Conservation (phyloP, 176 grass and related monocot species). For the Aegilops sharonensis region DNA sequence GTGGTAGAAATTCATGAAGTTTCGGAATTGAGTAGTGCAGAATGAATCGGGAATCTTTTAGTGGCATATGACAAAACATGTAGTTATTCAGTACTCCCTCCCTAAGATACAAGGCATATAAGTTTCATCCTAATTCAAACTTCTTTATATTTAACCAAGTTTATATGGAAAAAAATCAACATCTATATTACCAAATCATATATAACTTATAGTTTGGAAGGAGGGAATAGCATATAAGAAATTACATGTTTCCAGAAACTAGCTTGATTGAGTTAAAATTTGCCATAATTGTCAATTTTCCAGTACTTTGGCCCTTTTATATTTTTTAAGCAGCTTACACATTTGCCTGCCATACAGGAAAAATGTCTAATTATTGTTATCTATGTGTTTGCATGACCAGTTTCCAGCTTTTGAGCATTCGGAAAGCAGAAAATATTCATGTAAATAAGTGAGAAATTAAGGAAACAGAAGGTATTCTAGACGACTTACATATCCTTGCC, state of each 20-base stretch:
- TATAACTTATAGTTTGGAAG: neutral
- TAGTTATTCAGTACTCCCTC: neutral
- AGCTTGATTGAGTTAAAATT: neutral
- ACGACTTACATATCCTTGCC: slow-evolving; percentile 74
- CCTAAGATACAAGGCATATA: neutral
- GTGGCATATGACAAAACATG: neutral
- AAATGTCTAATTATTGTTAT: neutral
- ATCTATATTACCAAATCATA: neutral
- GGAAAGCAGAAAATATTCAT: neutral
- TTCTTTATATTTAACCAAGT: neutral
- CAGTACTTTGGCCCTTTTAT: neutral
- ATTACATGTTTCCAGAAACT: neutral
- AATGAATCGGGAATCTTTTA: slow-evolving; percentile 1
- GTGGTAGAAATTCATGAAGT: neutral
- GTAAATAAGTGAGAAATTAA: neutral
- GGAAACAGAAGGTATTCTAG: slow-evolving; percentile 1
- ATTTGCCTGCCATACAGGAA: neutral
- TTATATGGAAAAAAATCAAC: neutral
- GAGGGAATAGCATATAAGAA: neutral
- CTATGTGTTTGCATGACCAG: neutral
- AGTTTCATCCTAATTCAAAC: no score
- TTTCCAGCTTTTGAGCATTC: neutral
- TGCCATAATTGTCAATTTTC: neutral
- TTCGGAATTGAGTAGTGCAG: neutral
- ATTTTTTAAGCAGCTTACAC: neutral